Base-by-base conservation (phyloP, 2,329 filamentous ascomycete species). In the Ophiostoma australiae region DNA sequence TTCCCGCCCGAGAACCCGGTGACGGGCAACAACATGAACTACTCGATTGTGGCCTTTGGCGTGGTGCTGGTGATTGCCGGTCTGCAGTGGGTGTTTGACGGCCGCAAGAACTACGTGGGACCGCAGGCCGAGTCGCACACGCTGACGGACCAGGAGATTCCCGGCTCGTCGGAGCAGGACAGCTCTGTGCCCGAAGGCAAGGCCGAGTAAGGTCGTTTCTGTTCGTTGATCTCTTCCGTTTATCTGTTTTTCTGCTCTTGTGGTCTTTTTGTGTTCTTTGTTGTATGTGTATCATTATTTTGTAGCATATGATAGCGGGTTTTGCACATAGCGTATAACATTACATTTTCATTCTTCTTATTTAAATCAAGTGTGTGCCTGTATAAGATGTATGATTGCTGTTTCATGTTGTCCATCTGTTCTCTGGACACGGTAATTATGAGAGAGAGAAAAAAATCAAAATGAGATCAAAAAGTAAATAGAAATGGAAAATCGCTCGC, bases 1-100 rank as follows among this genome's bases (percentile, higher is more conserved):
- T 92, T 93, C 79, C 91, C 91, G 3, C 90, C 91, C 0, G 84
- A 84, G 8, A 76, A 89, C 4, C 89, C 89, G 0, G 88, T 90
- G 1, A 87, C 87, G 0, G 82, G 84, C 0, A 86, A 80, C 74
- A 92, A 86, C 80, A 93, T 93, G 90, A 93, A 85, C 76, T 85
- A 85, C 75, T 82, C 80, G 63, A 76, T 85, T 33, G 83, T 82
- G 13, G 82, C 83, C 0, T 84, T 84, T 74, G 82, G 81, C 1
- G 76, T 85, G 41, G 83, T 85, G 17, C 74, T 85, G 0, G 68
- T 83, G 20, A 83, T 85, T 23, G 77, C 83, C 0, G 77, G 76
- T 1, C 67, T 77, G 0, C 83, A 82, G 4, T 85, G 83, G 83
- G 74, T 84, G 8, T 71, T 84, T n/a, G 83, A 84, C 70, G 83